These are phyloP conservation scores for Pilobolus umbonatus DNA, from an alignment of 192 early-diverging fungal species.

Conservation along the genomic window DNA sequence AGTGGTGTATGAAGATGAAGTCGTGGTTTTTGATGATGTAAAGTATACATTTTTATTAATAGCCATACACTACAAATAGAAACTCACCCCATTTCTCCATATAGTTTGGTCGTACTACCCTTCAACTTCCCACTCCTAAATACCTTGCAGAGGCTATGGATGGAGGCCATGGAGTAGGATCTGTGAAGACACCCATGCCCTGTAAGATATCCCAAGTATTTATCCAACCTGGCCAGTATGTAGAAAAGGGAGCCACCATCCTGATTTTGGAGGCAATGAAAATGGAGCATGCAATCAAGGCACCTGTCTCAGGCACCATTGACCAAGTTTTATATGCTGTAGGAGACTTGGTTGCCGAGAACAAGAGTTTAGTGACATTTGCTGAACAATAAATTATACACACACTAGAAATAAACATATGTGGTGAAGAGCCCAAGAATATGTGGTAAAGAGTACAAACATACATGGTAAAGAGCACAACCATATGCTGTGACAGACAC, in stretches of 20 bases:
- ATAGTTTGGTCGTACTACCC: conserved; percentile 42
- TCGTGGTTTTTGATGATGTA: conserved; percentile 62
- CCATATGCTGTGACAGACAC: too few relatives aligned
- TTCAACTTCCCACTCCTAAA: conserved; percentile 53
- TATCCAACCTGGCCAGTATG: conserved; percentile 68
- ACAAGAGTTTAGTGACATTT: conserved; percentile 77
- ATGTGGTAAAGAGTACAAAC: too few relatives aligned
- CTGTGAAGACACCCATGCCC: conserved; percentile 91
- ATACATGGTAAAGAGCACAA: too few relatives aligned
- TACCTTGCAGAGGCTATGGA: conserved; percentile 46
- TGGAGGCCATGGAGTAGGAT: conserved; percentile 47
- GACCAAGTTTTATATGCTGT: conserved; percentile 73
- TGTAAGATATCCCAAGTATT: conserved; percentile 90
- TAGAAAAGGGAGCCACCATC: conserved; percentile 76
- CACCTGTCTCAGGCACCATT: conserved; percentile 68
- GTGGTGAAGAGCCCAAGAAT: too few relatives aligned
- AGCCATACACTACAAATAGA: not conserved
- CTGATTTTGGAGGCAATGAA: conserved; percentile 97
- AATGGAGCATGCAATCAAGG: conserved; percentile 95
- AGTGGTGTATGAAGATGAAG: conserved; percentile 54
- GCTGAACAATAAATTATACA: conserved; percentile 48
- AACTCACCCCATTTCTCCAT: conserved; percentile 17
- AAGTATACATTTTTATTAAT: not conserved
- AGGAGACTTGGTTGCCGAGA: conserved; percentile 85
- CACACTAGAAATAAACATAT: too few relatives aligned